Percentiles rank a stretch among this genome's conserved stretches.
Conservation (phyloP, 805 yeast species). For the Scheffersomyces amazonensis region DNA sequence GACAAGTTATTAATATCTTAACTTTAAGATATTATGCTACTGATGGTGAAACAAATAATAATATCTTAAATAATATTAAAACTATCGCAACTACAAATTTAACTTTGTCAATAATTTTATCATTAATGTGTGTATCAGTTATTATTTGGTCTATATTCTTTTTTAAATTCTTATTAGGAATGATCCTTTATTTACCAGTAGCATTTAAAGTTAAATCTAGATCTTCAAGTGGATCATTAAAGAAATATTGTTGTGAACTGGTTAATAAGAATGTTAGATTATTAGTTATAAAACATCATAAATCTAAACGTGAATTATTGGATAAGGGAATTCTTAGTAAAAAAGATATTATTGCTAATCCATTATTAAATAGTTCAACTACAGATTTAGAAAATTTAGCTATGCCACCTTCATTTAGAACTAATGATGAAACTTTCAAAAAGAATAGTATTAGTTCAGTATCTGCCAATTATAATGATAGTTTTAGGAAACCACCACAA, state of each 20-base stretch:
- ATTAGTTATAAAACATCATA: conserved; percentile 44
- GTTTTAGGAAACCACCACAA: not conserved
- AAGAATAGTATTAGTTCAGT: not conserved
- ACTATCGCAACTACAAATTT: conserved; percentile 59
- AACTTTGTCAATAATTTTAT: conserved; percentile 66
- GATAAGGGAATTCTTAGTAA: conserved; percentile 26
- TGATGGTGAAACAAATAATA: conserved; percentile 41
- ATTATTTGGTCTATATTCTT: conserved; percentile 71
- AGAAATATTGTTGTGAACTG: conserved; percentile 58
- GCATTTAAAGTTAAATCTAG: conserved; percentile 32
- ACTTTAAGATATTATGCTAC: conserved; percentile 57
- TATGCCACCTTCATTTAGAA: not conserved
- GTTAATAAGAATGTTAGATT: conserved; percentile 57
- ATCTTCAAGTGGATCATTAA: conserved; percentile 39
- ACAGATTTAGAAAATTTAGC: conserved; percentile 4
- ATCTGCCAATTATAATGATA: not conserved
- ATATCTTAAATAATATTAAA: conserved; percentile 46
- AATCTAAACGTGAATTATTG: conserved; percentile 30
- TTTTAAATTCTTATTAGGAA: conserved; percentile 51
- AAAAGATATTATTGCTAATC: conserved; percentile 22
- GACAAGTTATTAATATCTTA: conserved; percentile 80
- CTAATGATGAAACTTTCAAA: not conserved
- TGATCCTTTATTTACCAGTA: conserved; percentile 51
- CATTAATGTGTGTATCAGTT: conserved; percentile 75
- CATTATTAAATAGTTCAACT: conserved; percentile 17